Evolutionary conservation across 2,329 filamentous ascomycete genomes (phyloP).

Genomic region (Arthrobotrys entomopaga): DNA sequence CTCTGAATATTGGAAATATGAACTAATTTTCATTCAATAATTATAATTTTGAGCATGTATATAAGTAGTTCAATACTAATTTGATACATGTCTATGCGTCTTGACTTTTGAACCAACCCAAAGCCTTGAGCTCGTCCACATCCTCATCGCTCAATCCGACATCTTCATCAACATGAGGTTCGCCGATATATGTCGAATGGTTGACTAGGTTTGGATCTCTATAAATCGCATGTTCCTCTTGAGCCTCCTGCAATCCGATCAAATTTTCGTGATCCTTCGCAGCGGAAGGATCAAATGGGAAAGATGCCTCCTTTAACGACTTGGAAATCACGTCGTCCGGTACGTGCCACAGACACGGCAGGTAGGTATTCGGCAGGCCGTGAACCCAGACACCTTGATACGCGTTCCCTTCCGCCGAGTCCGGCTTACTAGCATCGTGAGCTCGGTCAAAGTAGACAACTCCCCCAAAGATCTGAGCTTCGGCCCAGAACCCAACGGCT

Average conservation of each 20-base stretch:
- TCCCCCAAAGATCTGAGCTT: conserved; percentile 47
- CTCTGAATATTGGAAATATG: too few species aligned
- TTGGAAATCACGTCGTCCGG: conserved; percentile 34
- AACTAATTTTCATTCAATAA: neutral
- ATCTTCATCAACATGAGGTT: conserved; percentile 21
- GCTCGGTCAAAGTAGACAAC: conserved; percentile 41
- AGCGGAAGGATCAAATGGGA: conserved; percentile 37
- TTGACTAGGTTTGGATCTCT: conserved; percentile 32
- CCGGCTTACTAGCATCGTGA: conserved; percentile 8
- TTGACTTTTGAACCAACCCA: conserved; percentile 1
- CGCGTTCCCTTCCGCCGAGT: neutral
- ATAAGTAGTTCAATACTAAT: neutral
- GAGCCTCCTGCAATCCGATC: conserved; percentile 38
- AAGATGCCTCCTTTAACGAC: conserved; percentile 7
- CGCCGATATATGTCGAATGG: conserved; percentile 30
- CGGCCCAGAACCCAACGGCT: conserved; percentile 48
- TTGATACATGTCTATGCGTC: neutral
- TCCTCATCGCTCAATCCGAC: conserved; percentile 36
- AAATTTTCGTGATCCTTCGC: conserved; percentile 23
- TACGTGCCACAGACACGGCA: conserved; percentile 38
- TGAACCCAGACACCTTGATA: conserved; percentile 49
- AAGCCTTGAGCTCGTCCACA: conserved; percentile 16
- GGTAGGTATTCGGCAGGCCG: conserved; percentile 43
- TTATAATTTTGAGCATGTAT: neutral
- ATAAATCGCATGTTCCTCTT: conserved; percentile 41